Conservation (phyloP, 306 rosid genomes). For the Acacia melanoxylon region DNA sequence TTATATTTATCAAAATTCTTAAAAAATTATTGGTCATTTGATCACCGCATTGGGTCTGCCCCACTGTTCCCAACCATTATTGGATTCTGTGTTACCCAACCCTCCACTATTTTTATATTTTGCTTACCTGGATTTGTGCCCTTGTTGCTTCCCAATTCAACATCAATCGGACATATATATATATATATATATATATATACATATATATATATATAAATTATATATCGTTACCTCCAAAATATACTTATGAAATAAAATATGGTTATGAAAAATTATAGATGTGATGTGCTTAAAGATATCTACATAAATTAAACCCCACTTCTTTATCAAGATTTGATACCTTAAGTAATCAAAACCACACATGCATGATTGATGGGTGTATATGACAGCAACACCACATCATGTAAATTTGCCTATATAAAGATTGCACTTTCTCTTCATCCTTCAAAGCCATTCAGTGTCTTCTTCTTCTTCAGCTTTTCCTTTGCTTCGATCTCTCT, state of each 20-base stretch:
- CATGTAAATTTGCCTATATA: constrained; percentile 25
- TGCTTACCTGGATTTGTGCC: neutral
- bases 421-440: constrained; percentile 1
- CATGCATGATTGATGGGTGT: neutral
- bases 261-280: neutral
- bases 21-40: neutral
- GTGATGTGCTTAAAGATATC: neutral
- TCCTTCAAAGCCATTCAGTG: constrained; percentile 15
- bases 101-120: neutral
- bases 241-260: neutral
- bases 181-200: neutral
- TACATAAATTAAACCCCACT: neutral
- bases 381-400: constrained; percentile 3
- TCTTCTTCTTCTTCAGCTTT: neutral
- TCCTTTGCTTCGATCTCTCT: neutral
- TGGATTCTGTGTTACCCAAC: neutral
- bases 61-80: neutral
- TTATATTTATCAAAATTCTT: neutral
- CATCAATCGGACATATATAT: neutral
- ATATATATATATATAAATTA: neutral
- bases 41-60: neutral
- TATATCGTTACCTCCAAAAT: neutral
- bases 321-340: neutral
- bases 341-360: neutral
- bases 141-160: constrained; percentile 10